Percentiles rank a stretch among this genome's conserved stretches.
Evolutionary conservation across 306 rosid genomes (phyloP).

Genomic region (Trifolium pratense): DNA sequence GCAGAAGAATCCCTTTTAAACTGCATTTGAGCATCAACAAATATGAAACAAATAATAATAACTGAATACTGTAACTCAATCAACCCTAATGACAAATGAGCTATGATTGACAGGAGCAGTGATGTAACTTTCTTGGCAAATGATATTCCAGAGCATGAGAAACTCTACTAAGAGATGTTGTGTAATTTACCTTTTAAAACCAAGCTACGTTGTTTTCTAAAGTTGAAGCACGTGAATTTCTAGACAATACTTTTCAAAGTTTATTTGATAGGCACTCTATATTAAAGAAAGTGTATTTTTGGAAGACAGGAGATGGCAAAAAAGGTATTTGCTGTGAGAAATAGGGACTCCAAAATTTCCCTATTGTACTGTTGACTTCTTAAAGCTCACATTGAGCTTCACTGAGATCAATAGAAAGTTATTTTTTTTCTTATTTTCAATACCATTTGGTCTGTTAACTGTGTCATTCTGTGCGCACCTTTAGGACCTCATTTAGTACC

Average conservation of each 20-base stretch:
- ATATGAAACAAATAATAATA: constrained; percentile 34
- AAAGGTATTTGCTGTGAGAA: not conserved
- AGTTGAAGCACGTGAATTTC: constrained; percentile 26
- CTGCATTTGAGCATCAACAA: constrained; percentile 59
- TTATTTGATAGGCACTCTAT: not conserved
- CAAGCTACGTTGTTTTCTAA: not conserved
- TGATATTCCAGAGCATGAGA: constrained; percentile 30
- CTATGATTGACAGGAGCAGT: constrained; percentile 24
- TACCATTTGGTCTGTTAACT: not conserved
- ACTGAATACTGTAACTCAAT: constrained; percentile 25
- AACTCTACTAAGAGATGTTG: constrained; percentile 11
- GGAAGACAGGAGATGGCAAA: not conserved
- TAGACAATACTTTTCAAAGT: constrained; percentile 2
- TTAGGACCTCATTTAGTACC: constrained; percentile 6
- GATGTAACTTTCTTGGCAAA: constrained; percentile 26
- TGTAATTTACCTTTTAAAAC: constrained; percentile 4
- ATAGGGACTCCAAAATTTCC: not conserved
- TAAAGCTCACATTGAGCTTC: constrained; percentile 13
- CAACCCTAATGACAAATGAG: constrained; percentile 20
- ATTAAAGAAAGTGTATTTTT: not conserved
- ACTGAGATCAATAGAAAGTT: not conserved
- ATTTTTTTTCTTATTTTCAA: not conserved
- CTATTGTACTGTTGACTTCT: not conserved
- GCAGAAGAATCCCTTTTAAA: constrained; percentile 67
- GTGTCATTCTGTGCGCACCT: not conserved